Percentiles rank a stretch among this genome's conserved stretches.
Evolutionary conservation across 768 basidiomycete species (phyloP).

Genomic region (Rhodocollybia butyracea): DNA sequence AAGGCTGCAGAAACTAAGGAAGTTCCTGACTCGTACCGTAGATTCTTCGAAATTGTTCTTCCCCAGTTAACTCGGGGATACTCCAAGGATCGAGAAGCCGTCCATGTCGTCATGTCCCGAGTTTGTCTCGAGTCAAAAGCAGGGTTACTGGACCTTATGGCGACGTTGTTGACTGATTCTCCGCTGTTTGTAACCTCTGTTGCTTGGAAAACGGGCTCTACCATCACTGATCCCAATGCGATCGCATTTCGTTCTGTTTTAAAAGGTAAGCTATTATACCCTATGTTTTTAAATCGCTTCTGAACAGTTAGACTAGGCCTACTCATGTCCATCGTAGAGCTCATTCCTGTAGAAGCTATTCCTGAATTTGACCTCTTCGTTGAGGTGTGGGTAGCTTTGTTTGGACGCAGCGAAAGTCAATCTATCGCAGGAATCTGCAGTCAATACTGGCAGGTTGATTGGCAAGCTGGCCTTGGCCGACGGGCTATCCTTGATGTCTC

Average conservation of each 20-base stretch:
- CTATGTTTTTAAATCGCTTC: background rate
- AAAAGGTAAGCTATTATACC: slow-evolving; percentile 55
- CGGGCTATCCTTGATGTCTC: slow-evolving; percentile 82
- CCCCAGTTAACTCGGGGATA: slow-evolving; percentile 37
- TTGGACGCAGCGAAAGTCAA: slow-evolving; percentile 67
- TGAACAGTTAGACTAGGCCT: slow-evolving; percentile 50
- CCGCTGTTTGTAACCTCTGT: slow-evolving; percentile 74
- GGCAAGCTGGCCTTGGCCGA: slow-evolving; percentile 61
- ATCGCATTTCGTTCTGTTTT: slow-evolving; percentile 78
- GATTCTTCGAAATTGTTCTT: slow-evolving; percentile 53
- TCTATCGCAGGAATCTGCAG: slow-evolving; percentile 67
- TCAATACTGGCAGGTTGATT: slow-evolving; percentile 84
- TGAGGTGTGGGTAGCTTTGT: slow-evolving; percentile 77
- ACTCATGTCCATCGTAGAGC: slow-evolving; percentile 68
- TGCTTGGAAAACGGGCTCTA: slow-evolving; percentile 67
- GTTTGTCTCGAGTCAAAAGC: slow-evolving; percentile 55
- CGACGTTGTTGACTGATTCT: slow-evolving; percentile 59
- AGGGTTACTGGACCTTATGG: slow-evolving; percentile 57
- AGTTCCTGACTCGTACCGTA: slow-evolving; percentile 50
- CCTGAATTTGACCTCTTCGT: slow-evolving; percentile 69
- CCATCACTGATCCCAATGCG: slow-evolving; percentile 71
- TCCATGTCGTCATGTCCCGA: slow-evolving; percentile 54
- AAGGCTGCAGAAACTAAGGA: slow-evolving; percentile 45
- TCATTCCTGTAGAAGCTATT: slow-evolving; percentile 73
- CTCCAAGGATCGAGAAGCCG: slow-evolving; percentile 57